These are phyloP conservation scores for Whalleya microplaca DNA, from an alignment of 2,329 filamentous ascomycete genomes.

Conservation along the genomic window DNA sequence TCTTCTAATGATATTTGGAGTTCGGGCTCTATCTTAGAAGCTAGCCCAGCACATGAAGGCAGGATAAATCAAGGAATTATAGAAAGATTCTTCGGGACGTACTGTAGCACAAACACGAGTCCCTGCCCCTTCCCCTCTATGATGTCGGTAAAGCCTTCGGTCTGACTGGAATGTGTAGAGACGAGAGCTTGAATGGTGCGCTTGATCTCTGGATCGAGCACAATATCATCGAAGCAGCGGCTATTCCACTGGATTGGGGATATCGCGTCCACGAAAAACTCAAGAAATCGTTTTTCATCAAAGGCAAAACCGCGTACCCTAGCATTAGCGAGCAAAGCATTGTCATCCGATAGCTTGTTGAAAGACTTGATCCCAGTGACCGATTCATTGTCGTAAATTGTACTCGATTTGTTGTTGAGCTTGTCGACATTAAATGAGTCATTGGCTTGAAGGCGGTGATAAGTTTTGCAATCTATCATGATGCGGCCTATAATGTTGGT, in stretches of 20 bases:
- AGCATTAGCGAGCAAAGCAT: constrained; percentile 30
- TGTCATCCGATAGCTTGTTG: constrained; percentile 33
- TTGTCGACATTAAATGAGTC: constrained; percentile 28
- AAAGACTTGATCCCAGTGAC: constrained; percentile 23
- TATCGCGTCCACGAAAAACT: constrained; percentile 32
- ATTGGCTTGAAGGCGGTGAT: constrained; percentile 35
- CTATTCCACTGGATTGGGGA: constrained; percentile 24
- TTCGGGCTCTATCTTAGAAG: too few species aligned
- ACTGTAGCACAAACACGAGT: constrained; percentile 49
- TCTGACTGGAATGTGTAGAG: constrained; percentile 15
- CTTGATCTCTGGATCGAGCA: constrained; percentile 24
- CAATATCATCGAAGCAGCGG: constrained; percentile 28
- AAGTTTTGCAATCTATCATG: constrained; percentile 43
- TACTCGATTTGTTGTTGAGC: constrained; percentile 15
- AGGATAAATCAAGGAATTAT: neutral
- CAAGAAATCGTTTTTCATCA: constrained; percentile 36
- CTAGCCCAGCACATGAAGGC: too few species aligned
- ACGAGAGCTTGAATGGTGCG: constrained; percentile 27
- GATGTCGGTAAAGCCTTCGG: constrained; percentile 24
- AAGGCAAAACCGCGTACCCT: constrained; percentile 39
- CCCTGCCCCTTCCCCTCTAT: constrained; percentile 38
- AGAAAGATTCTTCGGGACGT: neutral
- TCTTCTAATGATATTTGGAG: too few species aligned
- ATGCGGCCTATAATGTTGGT: constrained; percentile 38
- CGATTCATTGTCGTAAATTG: constrained; percentile 27